Conservation (phyloP, 2,329 filamentous ascomycete genomes). For the Aspergillus unguis region DNA sequence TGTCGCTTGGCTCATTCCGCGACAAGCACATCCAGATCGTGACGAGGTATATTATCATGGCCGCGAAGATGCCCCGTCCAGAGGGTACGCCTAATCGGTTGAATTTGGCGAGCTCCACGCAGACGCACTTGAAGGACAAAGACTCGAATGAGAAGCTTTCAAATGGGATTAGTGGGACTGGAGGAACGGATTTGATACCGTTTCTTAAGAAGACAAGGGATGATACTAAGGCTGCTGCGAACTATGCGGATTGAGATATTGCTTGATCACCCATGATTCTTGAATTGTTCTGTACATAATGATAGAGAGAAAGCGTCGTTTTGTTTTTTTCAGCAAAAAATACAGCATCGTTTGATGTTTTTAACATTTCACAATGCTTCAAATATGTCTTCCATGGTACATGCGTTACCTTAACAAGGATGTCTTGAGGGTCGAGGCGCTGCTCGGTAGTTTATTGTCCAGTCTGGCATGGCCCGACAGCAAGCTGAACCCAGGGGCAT, state of each 20-base stretch:
- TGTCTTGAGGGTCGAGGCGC: no score
- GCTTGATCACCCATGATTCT: neutral
- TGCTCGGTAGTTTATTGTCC: no score
- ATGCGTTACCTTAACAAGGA: no score
- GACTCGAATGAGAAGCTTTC: constrained; percentile 27
- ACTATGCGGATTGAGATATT: constrained; percentile 20
- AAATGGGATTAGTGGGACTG: constrained; percentile 47
- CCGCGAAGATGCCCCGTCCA: constrained; percentile 27
- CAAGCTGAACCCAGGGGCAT: no score
- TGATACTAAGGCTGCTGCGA: constrained; percentile 45
- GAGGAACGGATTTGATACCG: constrained; percentile 53
- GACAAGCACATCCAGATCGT: constrained; percentile 54
- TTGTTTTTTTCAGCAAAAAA: neutral
- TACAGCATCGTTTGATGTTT: neutral
- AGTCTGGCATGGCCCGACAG: no score
- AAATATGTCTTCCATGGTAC: no score
- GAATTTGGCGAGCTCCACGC: constrained; percentile 34
- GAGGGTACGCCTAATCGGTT: constrained; percentile 19
- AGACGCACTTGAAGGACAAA: constrained; percentile 39
- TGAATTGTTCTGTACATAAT: neutral
- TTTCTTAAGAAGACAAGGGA: constrained; percentile 53
- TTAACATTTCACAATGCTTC: no score
- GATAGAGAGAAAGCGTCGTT: neutral
- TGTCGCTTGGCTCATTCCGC: constrained; percentile 46
- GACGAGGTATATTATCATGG: constrained; percentile 52